Evolutionary conservation across 129 eudicot species (phyloP), one percentile per base, ranked within the genome.

Genomic region (Rutidosis leptorrhynchoides): DNA sequence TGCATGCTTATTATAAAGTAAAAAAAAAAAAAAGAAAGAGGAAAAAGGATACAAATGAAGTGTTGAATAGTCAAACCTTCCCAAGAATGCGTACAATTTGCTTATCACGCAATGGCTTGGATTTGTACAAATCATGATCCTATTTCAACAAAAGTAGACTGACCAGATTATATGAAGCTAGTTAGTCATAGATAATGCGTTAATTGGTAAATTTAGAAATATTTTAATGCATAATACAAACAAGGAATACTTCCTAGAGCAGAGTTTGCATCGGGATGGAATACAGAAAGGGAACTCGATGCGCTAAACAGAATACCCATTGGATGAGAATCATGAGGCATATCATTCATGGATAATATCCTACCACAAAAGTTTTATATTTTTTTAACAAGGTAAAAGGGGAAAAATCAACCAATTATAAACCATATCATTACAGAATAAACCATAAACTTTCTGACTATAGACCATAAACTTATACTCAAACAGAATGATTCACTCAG

Each of bases 311-410:
- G 92, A 79, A 92, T 95, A 59, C 98, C 98, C 98, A 92, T 92
- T 55, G 96, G 98, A 74, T 93, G 96, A 64, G 98, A 89, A 88
- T 93, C 98, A 78, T 93, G 98, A 72, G 98, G 98, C 98, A 93
- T 93, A 56, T n/a, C n/a, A n/a, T n/a, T 88, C 89, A 70, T 93
- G 98, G 78, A 93, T 93, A 29, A 88, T 93, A 65, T 93, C 98
- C 98, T 93, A 83, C 62, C 75, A 79, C 65, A 81, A 53, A 72
- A 48, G 37, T 74, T 63, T 52, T 56, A 64, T 33, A 24, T 0
- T 7, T 32, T 26, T 57, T 70, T 23, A 17, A n/a, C n/a, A n/a
- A n/a, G n/a, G 43, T 58, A 29, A 7, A 40, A 11, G n/a, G n/a
- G n/a, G 30, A 14, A 14, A 45, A 59, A 46, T 59, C 28, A 6